Base-by-base conservation (phyloP, 495 filamentous ascomycete species). In the Cercophora samala region DNA sequence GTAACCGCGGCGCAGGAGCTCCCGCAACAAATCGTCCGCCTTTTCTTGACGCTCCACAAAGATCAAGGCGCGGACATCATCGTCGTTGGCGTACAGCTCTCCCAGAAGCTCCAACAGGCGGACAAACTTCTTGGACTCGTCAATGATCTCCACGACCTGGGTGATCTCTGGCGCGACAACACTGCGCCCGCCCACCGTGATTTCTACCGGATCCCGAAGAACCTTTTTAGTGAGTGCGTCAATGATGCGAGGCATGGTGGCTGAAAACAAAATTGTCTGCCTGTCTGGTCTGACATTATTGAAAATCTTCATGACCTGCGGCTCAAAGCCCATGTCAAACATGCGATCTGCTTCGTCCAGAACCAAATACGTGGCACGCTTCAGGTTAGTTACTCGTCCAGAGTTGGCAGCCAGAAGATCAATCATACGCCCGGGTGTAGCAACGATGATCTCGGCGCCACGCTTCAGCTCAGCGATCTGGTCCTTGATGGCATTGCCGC, bases 321-420 rank as follows among this genome's bases (percentile, higher is more conserved):
- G 94, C 76, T 97, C 94, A 68, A 99, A 98, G 5, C 96, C 96
- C 96, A 99, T 97, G 75, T 99, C 96, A 71, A 97, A 98, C 96
- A 99, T 99, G 56, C 96, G 89, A 72, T 99, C 96, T 21, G 96
- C 96, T 76, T 99, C 96, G 72, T 99, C 96, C 42, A 99, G 85
- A 18, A 98, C 95, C 18, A 97, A 84, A 72, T 97, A 98, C 0
- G 92, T 96, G 46, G 96, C 91, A 46, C 96, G 84, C 60, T 86
- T 88, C 22, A 98, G 83, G 72, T 97, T 98, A 1, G 92, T 96
- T 15, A 98, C 94, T 67, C 96, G 84, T 5, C 95, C 95, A 59
- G 88, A 88, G 75, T 99, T 99, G 23, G 93, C 92, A 23, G 92
- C 91, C 17, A 99, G 83, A 0, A 98, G 83, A 84, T 98, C 95